Base-by-base conservation (phyloP, 192 early-diverging fungal species). In the Pilobolus umbonatus region DNA sequence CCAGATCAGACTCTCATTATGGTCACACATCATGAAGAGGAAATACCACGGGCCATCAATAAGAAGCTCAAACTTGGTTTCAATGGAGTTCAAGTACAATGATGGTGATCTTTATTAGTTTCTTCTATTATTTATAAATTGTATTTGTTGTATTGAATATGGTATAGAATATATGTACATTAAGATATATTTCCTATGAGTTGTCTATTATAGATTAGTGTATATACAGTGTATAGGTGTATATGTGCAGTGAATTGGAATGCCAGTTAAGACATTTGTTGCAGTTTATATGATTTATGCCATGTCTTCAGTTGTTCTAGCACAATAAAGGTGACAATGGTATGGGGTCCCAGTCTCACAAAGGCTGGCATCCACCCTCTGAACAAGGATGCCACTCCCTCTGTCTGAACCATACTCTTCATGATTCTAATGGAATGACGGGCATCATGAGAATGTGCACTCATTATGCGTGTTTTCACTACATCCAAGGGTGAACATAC, bases 291-390 rank as follows among this genome's bases (percentile, higher is more conserved):
- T 24, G 31, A 24, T 36, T 32, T 44, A 48, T 73, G 52, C 44
- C 39, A 55, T 39, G 63, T 57, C 50, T 78, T 80, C 62, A 88
- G 74, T 63, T 88, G 76, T 61, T 94, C 91, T 5, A 94, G 74
- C 25, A 90, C 81, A 17, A 90, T 79, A 66, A 94, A 91, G 0
- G 89, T 92, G 15, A 88, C 78, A 35, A 90, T 86, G 30, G 89
- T 91, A 57, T 94, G 91, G 11, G 91, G 91, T 0, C 87, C 88
- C 30, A 94, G 73, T 39, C 91, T 77, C 25, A 88, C 68, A 73
- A 87, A 94, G 11, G 87, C 78, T 32, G 91, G 89, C n/a, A 87
- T 73, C 88, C 89, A 92, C 25, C 91, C 91, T 73, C 90, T 88
- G 68, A 88, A 94, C 19, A 94, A 50, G 5, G 85, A 87, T 5